These are phyloP conservation scores for Heracleum sosnowskyi DNA, from an alignment of 129 eudicot species.

Conservation along the genomic window DNA sequence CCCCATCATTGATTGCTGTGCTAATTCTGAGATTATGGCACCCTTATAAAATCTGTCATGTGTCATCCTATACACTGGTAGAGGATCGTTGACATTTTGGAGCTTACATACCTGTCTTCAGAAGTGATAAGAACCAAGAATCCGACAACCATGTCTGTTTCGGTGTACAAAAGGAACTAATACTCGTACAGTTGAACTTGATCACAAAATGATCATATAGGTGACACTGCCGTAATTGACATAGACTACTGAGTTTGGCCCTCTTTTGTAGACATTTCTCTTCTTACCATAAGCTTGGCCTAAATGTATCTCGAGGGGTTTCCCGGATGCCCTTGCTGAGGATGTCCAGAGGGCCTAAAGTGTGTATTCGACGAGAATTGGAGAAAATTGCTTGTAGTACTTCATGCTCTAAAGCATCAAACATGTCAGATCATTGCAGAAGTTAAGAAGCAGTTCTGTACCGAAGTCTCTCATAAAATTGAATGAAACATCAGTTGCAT, in stretches of 20 bases:
- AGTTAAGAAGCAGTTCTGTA: constrained; percentile 9
- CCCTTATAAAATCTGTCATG: too few relatives aligned
- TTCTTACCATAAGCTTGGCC: constrained; percentile 24
- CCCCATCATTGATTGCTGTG: too few relatives aligned
- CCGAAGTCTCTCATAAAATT: constrained; percentile 8
- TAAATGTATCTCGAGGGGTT: not conserved
- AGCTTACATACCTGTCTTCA: too few relatives aligned
- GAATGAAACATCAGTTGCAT: constrained; percentile 17
- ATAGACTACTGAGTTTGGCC: not conserved
- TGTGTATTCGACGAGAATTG: constrained; percentile 14
- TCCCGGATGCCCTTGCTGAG: constrained; percentile 1
- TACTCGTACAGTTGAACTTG: not conserved
- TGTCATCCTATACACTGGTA: too few relatives aligned
- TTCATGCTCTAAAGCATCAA: constrained; percentile 19
- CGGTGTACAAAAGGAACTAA: not conserved
- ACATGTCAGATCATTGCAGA: constrained; percentile 23
- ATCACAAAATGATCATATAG: too few relatives aligned
- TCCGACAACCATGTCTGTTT: too few relatives aligned
- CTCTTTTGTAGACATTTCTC: too few relatives aligned
- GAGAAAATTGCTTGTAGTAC: not conserved
- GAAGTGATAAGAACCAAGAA: too few relatives aligned
- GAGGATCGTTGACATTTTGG: too few relatives aligned
- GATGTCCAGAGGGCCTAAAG: constrained; percentile 20
- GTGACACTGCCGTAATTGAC: too few relatives aligned
- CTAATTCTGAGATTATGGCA: too few relatives aligned